A percentile compares a stretch with the other conserved stretches of the same genome.
Evolutionary conservation across 2,329 filamentous ascomycete genomes (phyloP).

Genomic region (Botrytis tulipae): DNA sequence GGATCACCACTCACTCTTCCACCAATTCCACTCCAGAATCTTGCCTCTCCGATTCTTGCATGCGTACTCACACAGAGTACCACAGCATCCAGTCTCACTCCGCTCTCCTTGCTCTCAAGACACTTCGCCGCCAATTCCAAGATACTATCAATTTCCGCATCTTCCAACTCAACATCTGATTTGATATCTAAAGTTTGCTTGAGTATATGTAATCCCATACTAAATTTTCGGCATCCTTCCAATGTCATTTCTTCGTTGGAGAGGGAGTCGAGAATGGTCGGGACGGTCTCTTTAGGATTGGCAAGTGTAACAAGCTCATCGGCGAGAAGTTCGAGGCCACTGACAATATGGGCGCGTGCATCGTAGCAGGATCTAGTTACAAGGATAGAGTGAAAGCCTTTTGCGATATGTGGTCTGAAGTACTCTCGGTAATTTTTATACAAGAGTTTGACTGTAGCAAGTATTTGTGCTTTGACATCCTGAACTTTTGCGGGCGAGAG

Average conservation of each 20-base stretch:
- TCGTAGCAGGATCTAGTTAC: slow-evolving; percentile 65
- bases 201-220: slow-evolving; percentile 64
- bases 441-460: slow-evolving; percentile 71
- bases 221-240: slow-evolving; percentile 53
- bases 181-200: slow-evolving; percentile 52
- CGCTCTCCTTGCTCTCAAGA: slow-evolving; percentile 59
- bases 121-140: slow-evolving; percentile 53
- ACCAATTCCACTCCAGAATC: slow-evolving; percentile 67
- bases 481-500: slow-evolving; percentile 62
- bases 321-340: slow-evolving; percentile 70
- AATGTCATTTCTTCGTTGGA: slow-evolving; percentile 44
- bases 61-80: slow-evolving; percentile 75
- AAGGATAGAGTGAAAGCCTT: slow-evolving; percentile 65
- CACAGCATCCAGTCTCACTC: slow-evolving; percentile 72
- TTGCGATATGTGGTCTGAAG: slow-evolving; percentile 66
- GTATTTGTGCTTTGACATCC: slow-evolving; percentile 71
- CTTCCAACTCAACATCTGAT: slow-evolving; percentile 47
- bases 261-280: slow-evolving; percentile 53
- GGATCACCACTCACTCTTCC: slow-evolving; percentile 64
- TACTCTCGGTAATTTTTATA: slow-evolving; percentile 64
- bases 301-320: slow-evolving; percentile 69
- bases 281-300: slow-evolving; percentile 58
- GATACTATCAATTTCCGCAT: slow-evolving; percentile 52
- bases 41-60: slow-evolving; percentile 54
- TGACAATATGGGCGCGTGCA: slow-evolving; percentile 67